These are phyloP conservation scores for Citrus maxima DNA, from an alignment of 345 rosid genomes.

Conservation along the genomic window DNA sequence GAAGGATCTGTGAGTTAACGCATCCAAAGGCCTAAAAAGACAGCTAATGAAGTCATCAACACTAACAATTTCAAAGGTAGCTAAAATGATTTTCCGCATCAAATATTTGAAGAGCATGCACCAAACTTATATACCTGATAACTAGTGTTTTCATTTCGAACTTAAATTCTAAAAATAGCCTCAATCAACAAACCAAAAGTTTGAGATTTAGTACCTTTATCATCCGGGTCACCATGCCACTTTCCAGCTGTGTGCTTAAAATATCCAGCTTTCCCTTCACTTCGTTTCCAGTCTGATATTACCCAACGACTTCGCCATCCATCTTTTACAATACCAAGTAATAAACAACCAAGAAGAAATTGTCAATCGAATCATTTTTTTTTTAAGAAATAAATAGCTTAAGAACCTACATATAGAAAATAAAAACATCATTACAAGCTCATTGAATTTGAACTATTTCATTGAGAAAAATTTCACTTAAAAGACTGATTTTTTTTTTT, in stretches of 20 bases:
- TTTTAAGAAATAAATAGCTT: too few relatives aligned
- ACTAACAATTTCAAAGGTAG: background rate
- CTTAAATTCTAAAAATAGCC: background rate
- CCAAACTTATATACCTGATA: background rate
- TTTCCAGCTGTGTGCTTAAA: conserved; percentile 37
- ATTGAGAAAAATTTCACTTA: too few relatives aligned
- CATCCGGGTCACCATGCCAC: conserved; percentile 39
- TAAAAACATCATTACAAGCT: too few relatives aligned
- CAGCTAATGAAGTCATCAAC: background rate
- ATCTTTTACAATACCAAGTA: conserved; percentile 20
- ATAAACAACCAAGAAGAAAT: background rate
- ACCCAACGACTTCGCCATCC: conserved; percentile 50
- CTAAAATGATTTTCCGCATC: background rate
- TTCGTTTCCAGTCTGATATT: conserved; percentile 36
- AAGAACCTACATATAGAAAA: too few relatives aligned
- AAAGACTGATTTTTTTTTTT: background rate
- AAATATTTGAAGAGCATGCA: too few relatives aligned
- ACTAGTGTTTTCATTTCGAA: background rate
- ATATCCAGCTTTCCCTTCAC: conserved; percentile 37
- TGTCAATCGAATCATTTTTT: background rate
- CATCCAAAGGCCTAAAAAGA: background rate
- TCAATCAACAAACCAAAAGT: background rate
- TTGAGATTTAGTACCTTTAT: conserved; percentile 22
- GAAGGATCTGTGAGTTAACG: background rate
- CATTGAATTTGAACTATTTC: too few relatives aligned